Percentiles rank a stretch among this genome's conserved stretches.
Evolutionary conservation across 1,284 basidiomycete genomes (phyloP).

Genomic region (Moesziomyces parantarcticus): DNA sequence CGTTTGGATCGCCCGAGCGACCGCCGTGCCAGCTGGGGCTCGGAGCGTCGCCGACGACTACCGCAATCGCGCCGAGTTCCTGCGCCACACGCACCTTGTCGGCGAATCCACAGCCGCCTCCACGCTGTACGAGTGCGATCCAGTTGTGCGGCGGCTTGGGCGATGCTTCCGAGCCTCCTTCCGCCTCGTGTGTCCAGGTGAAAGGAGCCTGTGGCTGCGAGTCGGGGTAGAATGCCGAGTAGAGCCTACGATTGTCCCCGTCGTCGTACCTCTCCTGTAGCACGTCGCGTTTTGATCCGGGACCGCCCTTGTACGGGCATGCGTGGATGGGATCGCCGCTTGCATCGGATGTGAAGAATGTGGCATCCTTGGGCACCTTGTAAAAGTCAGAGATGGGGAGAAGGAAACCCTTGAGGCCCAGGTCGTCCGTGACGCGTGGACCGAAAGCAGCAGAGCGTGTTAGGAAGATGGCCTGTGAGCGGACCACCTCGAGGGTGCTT

Average conservation of each 20-base stretch:
- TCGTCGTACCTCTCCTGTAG: slow-evolving; percentile 28
- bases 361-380: slow-evolving; percentile 25
- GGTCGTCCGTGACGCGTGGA: slow-evolving; percentile 49
- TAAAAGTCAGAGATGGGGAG: slow-evolving; percentile 61
- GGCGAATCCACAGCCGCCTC: slow-evolving; percentile 61
- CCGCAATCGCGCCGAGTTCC: slow-evolving; percentile 62
- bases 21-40: slow-evolving; percentile 44
- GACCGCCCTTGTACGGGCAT: slow-evolving; percentile 55
- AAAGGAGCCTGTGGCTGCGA: slow-evolving; percentile 16
- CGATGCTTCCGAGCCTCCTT: background rate
- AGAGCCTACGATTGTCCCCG: slow-evolving; percentile 40
- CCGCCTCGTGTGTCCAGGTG: slow-evolving; percentile 22
- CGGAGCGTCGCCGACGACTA: slow-evolving; percentile 64
- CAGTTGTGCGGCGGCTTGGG: slow-evolving; percentile 57
- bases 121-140: slow-evolving; percentile 65
- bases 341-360: slow-evolving; percentile 18
- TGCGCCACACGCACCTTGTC: slow-evolving; percentile 64
- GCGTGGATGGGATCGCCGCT: slow-evolving; percentile 31
- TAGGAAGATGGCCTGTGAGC: slow-evolving; percentile 60
- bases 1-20: slow-evolving; percentile 44
- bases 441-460: slow-evolving; percentile 66
- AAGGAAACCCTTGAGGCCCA: slow-evolving; percentile 54
- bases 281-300: slow-evolving; percentile 31
- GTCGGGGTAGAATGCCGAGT: slow-evolving; percentile 20
- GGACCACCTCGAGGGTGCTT: slow-evolving; percentile 57